Base-by-base conservation (phyloP, 306 rosid species). In the Mimosa pudica region DNA sequence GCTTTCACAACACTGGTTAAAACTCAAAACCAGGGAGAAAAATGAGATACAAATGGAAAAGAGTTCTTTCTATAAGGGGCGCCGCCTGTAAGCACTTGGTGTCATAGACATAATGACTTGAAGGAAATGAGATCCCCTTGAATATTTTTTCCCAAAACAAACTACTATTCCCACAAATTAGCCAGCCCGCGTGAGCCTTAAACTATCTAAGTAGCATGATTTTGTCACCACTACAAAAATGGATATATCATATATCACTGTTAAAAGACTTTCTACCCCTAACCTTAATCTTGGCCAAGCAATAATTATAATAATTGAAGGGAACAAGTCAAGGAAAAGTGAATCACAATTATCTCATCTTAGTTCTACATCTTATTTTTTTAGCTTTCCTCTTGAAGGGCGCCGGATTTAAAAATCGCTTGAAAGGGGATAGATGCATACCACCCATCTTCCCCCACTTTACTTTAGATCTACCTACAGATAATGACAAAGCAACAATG, bases 381-480 rank as follows among this genome's bases (percentile, higher is more conserved):
- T 79, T 47, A 74, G 84, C 77, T 88, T 84, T 92, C 91, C 91
- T 91, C 89, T 95, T 91, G 71, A 91, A 86, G 41, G 88, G 45
- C 30, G 57, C 46, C 46, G 77, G 69, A 85, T 78, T 85, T 81
- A 86, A 55, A 77, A 88, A 78, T 3, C 84, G 91, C 88, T 75
- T 91, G 58, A 90, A 88, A 71, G 92, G 95, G 73, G 80, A 71
- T 36, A 71, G 8, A 57, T 73, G 41, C 4, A 75, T 80, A 36
- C 61, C 84, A 44, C 49, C 82, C 65, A 57, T 72, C 42, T 72
- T 80, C 85, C 84, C 84, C 82, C 84, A 74, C 86, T 83, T 94
- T 45, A 42, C 55, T 68, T 83, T 86, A 58, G 18, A 48, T 73
- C 79, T 82, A 85, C 92, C 96, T 92, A 88, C 79, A 77, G 80